These are phyloP conservation scores for Bacterosira constricta DNA, from an alignment of 108 stramenopile genomes.

Conservation along the genomic window DNA sequence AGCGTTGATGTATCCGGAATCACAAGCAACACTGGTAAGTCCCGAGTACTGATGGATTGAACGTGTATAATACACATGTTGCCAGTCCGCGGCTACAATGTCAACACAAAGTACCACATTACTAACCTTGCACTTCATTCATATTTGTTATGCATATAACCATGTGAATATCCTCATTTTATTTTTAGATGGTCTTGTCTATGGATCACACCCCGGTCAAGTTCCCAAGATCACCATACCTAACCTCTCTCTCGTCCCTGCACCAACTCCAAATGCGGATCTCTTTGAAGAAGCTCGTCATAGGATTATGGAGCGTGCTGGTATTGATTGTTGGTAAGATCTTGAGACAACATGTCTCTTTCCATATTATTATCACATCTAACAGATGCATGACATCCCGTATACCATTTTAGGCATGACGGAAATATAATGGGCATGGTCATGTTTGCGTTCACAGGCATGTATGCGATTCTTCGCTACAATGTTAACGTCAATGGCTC, in stretches of 20 bases:
- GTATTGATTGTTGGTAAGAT: constrained; percentile 2
- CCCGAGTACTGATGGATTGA: too few species aligned
- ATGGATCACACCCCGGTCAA: background rate
- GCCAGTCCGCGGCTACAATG: background rate
- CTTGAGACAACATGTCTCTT: background rate
- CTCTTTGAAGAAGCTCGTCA: background rate
- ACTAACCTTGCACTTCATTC: too few species aligned
- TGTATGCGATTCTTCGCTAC: background rate
- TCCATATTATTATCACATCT: too few species aligned
- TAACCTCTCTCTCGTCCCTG: background rate
- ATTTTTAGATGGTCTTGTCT: constrained; percentile 5
- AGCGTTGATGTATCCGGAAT: background rate
- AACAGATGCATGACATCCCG: too few species aligned
- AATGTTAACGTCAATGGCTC: background rate
- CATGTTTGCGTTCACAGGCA: background rate
- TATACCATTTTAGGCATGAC: background rate
- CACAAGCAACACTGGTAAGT: background rate
- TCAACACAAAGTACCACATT: too few species aligned
- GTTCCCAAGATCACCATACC: background rate
- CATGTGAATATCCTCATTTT: too few species aligned
- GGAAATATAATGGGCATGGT: background rate
- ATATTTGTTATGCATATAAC: too few species aligned
- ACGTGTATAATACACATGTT: too few species aligned
- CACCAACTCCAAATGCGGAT: background rate
- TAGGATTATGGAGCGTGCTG: background rate